A percentile compares a stretch with the other conserved stretches of the same genome.
Evolutionary conservation across 257 asterid genomes (phyloP).

Genomic region (Nicotiana sylvestris): DNA sequence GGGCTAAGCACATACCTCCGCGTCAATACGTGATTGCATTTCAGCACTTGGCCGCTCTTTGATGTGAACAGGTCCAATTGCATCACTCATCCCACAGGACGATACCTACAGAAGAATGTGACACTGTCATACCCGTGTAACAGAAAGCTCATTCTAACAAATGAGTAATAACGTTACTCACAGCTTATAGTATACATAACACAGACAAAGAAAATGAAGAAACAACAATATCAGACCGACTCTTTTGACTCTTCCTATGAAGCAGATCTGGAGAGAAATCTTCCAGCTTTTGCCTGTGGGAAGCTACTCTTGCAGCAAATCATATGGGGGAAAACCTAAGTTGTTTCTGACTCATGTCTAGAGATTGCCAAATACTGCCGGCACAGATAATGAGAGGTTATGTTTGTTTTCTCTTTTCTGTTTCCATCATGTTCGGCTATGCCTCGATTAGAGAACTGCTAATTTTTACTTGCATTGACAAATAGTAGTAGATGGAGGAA

Average conservation of each 20-base stretch:
- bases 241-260: neutral
- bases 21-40: slow-evolving; percentile 89
- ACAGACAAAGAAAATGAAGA: neutral
- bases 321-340: neutral
- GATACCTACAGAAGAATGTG: slow-evolving; percentile 48
- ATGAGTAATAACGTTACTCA: neutral
- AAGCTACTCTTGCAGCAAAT: neutral
- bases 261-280: neutral
- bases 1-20: slow-evolving; percentile 55
- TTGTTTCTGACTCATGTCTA: neutral
- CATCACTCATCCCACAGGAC: slow-evolving; percentile 90
- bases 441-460: neutral
- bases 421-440: neutral
- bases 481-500: neutral
- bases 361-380: neutral
- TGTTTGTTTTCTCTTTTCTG: neutral
- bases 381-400: neutral
- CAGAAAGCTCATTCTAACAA: neutral
- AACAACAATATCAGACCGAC: neutral
- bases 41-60: slow-evolving; percentile 94
- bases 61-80: slow-evolving; percentile 88
- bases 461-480: neutral
- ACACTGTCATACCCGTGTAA: neutral
- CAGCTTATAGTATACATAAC: neutral
- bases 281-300: neutral